phyloP scores from a whole-genome alignment of 202 grass and related monocot species.

The Zizania palustris region DNA sequence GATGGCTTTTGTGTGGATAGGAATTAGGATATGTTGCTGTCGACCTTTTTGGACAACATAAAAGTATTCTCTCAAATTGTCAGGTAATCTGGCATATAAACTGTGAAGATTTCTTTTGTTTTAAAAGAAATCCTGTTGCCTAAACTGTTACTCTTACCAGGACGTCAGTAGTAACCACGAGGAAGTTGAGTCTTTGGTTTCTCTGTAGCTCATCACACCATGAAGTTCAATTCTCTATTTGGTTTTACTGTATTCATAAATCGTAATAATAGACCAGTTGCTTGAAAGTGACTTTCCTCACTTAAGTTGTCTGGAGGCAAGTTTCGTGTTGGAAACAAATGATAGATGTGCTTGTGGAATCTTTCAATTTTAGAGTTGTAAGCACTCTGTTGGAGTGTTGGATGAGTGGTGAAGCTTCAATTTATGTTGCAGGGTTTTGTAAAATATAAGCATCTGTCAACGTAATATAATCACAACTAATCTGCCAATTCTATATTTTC shows the following conservation, averaged over 20 bases:
- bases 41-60: slow-evolving; percentile 4
- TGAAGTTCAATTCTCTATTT: not conserved
- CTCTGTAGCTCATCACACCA: not conserved
- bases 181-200: not conserved
- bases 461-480: not conserved
- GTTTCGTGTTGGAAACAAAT: slow-evolving; percentile 16
- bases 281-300: not conserved
- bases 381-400: slow-evolving; percentile 8
- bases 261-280: not conserved
- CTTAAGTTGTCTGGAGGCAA: slow-evolving; percentile 8
- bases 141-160: not conserved
- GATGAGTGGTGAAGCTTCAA: not conserved
- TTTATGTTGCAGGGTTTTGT: not conserved
- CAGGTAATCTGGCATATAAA: slow-evolving; percentile 2
- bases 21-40: slow-evolving; percentile 23
- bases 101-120: not conserved
- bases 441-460: not conserved
- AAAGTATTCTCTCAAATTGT: slow-evolving; percentile 29
- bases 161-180: not conserved
- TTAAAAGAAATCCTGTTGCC: slow-evolving; percentile 3
- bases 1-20: slow-evolving; percentile 32
- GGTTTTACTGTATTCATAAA: not conserved
- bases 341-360: not conserved
- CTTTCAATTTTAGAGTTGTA: not conserved
- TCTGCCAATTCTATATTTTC: not conserved